These are phyloP conservation scores for Escovopsis weberi DNA, from an alignment of 2,329 filamentous ascomycete genomes.

Conservation along the genomic window DNA sequence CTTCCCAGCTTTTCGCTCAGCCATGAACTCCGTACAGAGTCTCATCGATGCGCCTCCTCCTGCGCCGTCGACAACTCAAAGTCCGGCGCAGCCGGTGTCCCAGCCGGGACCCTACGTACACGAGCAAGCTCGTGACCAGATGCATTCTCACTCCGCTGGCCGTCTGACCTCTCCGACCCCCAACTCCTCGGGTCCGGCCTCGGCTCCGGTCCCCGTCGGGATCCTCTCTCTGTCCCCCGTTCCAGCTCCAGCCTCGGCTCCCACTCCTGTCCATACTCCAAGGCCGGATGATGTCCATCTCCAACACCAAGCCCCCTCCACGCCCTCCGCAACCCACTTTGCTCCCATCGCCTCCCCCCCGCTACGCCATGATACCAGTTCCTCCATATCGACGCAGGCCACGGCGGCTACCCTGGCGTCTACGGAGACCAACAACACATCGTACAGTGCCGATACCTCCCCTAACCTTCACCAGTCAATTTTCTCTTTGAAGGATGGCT, in stretches of 20 bases:
- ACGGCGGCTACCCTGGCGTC: constrained; percentile 29
- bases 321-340: constrained; percentile 8
- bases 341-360: constrained; percentile 17
- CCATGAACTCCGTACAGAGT: constrained; percentile 26
- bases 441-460: constrained; percentile 39
- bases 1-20: constrained; percentile 4
- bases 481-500: constrained; percentile 41
- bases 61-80: constrained; percentile 7
- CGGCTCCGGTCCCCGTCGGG: constrained; percentile 6
- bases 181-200: constrained; percentile 1
- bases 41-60: constrained; percentile 17
- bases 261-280: constrained; percentile 5
- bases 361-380: constrained; percentile 34
- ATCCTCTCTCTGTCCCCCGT: constrained; percentile 5
- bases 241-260: constrained; percentile 6
- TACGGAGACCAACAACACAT: constrained; percentile 33
- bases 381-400: constrained; percentile 37
- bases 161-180: constrained; percentile 4
- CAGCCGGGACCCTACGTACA: constrained; percentile 4
- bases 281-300: constrained; percentile 4
- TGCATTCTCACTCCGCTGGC: constrained; percentile 1
- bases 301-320: constrained; percentile 5
- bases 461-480: constrained; percentile 35
- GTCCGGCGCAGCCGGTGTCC: constrained; percentile 2
- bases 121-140: constrained; percentile 3